phyloP scores from a whole-genome alignment of 805 yeast genomes.

The Brettanomyces bruxellensis region DNA sequence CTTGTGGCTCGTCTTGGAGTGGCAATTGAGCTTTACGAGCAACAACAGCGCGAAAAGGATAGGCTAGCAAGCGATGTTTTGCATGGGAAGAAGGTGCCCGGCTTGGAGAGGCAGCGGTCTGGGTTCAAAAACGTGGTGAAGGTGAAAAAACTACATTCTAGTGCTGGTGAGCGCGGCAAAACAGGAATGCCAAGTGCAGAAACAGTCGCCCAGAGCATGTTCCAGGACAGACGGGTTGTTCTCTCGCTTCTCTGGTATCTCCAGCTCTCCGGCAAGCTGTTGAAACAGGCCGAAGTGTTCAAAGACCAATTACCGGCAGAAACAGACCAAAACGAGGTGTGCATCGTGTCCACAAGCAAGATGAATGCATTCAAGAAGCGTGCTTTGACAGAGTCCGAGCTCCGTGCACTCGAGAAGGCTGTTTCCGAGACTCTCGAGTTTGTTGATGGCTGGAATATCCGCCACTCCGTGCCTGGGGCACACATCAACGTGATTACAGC shows the following conservation, averaged over 20 bases:
- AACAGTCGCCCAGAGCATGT: conserved; percentile 8
- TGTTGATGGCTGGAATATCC: conserved; percentile 25
- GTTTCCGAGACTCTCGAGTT: conserved; percentile 22
- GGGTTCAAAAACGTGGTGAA: no score
- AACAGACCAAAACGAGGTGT: conserved; percentile 8
- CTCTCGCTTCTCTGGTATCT: conserved; percentile 23
- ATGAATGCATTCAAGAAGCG: conserved; percentile 11
- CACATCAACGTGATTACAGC: conserved; percentile 22
- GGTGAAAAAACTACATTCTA: not conserved
- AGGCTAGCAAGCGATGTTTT: not conserved
- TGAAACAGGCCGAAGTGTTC: conserved; percentile 16
- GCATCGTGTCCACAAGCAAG: conserved; percentile 20
- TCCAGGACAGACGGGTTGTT: conserved; percentile 21
- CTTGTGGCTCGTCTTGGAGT: conserved; percentile 11
- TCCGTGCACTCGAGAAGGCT: conserved; percentile 10
- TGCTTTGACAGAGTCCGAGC: conserved; percentile 3
- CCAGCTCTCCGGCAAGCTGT: conserved; percentile 20
- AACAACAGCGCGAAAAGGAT: not conserved
- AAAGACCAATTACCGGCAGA: not conserved
- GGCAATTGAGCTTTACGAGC: conserved; percentile 4
- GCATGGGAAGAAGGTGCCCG: not conserved
- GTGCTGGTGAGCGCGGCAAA: conserved; percentile 1
- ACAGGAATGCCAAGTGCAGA: not conserved
- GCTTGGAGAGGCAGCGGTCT: not conserved
- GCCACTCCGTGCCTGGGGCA: conserved; percentile 19